Evolutionary conservation across 2,329 filamentous ascomycete genomes (phyloP).

Genomic region (Amesomyces nigricolor): DNA sequence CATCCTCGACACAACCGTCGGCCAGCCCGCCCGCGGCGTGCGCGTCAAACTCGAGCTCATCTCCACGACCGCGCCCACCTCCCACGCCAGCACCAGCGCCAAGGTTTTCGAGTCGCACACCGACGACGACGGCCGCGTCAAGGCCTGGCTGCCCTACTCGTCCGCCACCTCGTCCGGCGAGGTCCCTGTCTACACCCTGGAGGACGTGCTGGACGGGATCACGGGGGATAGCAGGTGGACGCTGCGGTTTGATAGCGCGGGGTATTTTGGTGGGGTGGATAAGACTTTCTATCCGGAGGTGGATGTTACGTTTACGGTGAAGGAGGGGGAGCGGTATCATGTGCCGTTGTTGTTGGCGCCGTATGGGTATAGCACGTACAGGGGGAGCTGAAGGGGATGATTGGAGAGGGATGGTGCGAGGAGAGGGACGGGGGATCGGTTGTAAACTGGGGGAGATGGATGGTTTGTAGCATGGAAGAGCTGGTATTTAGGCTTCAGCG

Average conservation of each 20-base stretch:
- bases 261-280: constrained; percentile 60
- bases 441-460: no score
- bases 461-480: no score
- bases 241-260: constrained; percentile 65
- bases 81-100: constrained; percentile 33
- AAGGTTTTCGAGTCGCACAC: constrained; percentile 61
- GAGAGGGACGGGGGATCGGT: no score
- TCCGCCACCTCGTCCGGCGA: constrained; percentile 46
- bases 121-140: constrained; percentile 70
- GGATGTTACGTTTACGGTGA: constrained; percentile 48
- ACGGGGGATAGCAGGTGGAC: constrained; percentile 53
- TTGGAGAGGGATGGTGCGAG: no score
- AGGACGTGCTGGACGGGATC: constrained; percentile 47
- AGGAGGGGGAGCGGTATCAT: constrained; percentile 64
- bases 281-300: constrained; percentile 59
- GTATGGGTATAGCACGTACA: constrained; percentile 76
- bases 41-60: constrained; percentile 57
- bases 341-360: constrained; percentile 72
- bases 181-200: constrained; percentile 52
- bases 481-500: no score
- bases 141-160: constrained; percentile 59
- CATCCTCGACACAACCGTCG: constrained; percentile 75
- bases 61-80: constrained; percentile 25
- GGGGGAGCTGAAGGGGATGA: constrained; percentile 54
- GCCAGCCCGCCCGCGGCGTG: constrained; percentile 61